Evolutionary conservation across 805 yeast species (phyloP).

Genomic region (Pichia cephalocereana): DNA sequence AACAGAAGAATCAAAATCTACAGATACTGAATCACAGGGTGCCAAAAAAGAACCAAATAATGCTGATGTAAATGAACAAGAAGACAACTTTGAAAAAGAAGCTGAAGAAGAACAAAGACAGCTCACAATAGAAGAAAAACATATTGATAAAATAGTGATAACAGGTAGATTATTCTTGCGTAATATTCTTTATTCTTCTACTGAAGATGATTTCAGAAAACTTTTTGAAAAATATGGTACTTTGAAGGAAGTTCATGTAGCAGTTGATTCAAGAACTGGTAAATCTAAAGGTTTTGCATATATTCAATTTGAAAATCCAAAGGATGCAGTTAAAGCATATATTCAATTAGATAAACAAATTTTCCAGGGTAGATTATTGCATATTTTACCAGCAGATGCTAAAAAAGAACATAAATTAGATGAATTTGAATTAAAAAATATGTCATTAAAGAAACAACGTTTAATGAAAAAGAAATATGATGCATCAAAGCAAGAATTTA

Average conservation of each 20-base stretch:
- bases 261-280: constrained; percentile 84
- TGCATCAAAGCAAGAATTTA: constrained; percentile 79
- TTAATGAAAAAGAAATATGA: constrained; percentile 76
- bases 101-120: constrained; percentile 8
- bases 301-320: constrained; percentile 56
- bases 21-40: constrained; percentile 6
- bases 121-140: constrained; percentile 36
- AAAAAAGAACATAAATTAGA: constrained; percentile 78
- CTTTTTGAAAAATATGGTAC: constrained; percentile 63
- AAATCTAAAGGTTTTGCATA: constrained; percentile 91
- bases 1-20: constrained; percentile 10
- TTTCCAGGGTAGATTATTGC: constrained; percentile 90
- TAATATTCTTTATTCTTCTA: constrained; percentile 70
- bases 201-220: constrained; percentile 66
- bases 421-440: constrained; percentile 82
- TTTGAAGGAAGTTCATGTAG: constrained; percentile 84
- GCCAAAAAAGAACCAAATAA: background rate
- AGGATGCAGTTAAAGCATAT: constrained; percentile 72
- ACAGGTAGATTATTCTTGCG: constrained; percentile 85
- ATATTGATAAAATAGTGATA: constrained; percentile 41
- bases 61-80: background rate
- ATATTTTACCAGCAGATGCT: constrained; percentile 76
- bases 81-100: background rate
- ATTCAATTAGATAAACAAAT: constrained; percentile 71
- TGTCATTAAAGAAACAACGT: constrained; percentile 87